Evolutionary conservation across 2,329 filamentous ascomycete genomes (phyloP), one percentile per base, ranked within the genome.

Genomic region (Colletotrichum musicola): DNA sequence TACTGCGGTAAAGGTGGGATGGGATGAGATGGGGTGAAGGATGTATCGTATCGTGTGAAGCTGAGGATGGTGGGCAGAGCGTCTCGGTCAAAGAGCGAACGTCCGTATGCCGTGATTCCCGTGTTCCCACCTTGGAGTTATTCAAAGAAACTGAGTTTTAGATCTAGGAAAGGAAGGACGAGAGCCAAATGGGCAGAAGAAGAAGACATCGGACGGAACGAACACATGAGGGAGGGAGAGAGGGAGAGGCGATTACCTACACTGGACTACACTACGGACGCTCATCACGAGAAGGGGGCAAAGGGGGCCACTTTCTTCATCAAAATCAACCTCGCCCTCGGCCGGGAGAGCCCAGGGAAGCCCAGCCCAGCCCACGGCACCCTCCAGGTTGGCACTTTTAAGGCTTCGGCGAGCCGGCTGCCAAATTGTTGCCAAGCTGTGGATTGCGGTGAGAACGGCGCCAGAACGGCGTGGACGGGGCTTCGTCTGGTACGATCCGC

Each of bases 401-500:
- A 54, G 59, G 38, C 59, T 62, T 51, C 44, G 35, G 35, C 55
- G 44, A 18, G 22, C 35, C 50, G 38, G 49, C 46, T 59, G 42
- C 40, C 55, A 57, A 66, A 54, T 62, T 62, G 59, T 22, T 50
- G 65, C 50, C 55, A 68, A 58, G 66, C 20, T 44, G 59, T 38
- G 51, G 30, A 44, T 27, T 25, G 35, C 27, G 51, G 55, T 46
- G 46, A 20, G 42, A 30, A 47, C 46, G 40, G 27, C 55, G 25
- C 55, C 55, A 58, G 55, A 58, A 58, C 25, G 42, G 40, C 40
- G 55, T 20, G 35, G 47, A 51, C 42, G 30, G 47, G 47, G 46
- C 38, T 35, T 44, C 53, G 54, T 55, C 59, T 71, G 70, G 68
- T 68, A 68, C 70, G 63, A 71, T 71, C 53, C 46, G 30, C 14